Evolutionary conservation across 306 rosid genomes (phyloP).

Genomic region (Luffa aegyptiaca): DNA sequence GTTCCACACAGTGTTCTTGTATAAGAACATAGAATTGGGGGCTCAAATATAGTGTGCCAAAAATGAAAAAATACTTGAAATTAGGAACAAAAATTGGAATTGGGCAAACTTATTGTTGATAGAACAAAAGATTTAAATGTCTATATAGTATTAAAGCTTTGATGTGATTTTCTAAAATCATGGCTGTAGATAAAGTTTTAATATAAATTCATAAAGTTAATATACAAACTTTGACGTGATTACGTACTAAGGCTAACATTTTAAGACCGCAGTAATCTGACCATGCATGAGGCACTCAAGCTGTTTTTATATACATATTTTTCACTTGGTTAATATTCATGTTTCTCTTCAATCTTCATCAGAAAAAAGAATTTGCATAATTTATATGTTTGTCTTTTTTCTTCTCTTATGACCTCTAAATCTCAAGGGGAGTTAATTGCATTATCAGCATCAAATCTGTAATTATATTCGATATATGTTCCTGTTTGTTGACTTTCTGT

Average conservation of each 20-base stretch:
- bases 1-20: constrained; percentile 19
- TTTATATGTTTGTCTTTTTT: neutral
- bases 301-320: neutral
- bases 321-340: neutral
- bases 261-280: neutral
- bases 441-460: neutral
- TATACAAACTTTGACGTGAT: neutral
- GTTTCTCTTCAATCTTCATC: neutral
- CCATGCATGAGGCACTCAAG: neutral
- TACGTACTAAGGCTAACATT: neutral
- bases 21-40: neutral
- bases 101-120: neutral
- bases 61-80: neutral
- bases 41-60: neutral
- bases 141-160: neutral
- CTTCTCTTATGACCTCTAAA: neutral
- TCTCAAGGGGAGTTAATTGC: neutral
- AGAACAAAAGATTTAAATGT: neutral
- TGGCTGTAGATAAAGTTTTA: neutral
- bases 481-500: neutral
- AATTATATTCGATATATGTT: neutral
- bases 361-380: neutral
- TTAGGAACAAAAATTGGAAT: neutral
- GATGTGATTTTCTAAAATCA: neutral
- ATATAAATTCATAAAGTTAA: neutral